These are phyloP conservation scores for Thermochaetoides thermophila DNA, from an alignment of 495 filamentous ascomycete species.

Conservation along the genomic window DNA sequence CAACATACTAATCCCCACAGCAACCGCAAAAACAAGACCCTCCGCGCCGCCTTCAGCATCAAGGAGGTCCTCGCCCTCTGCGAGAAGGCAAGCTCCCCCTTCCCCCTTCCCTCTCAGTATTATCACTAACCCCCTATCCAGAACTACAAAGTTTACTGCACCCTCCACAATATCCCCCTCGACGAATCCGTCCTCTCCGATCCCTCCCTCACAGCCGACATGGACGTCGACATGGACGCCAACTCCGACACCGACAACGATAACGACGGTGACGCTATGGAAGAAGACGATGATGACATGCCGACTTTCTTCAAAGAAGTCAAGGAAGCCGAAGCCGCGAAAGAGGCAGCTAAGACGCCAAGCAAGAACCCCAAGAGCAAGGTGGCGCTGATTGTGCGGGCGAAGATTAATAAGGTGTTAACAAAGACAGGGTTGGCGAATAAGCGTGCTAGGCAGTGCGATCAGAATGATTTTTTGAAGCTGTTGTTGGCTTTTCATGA, in stretches of 20 bases:
- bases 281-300: slow-evolving; percentile 27
- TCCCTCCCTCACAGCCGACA: slow-evolving; percentile 23
- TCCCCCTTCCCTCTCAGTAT: neutral
- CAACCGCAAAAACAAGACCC: slow-evolving; percentile 46
- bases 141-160: slow-evolving; percentile 83
- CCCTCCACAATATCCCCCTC: slow-evolving; percentile 61
- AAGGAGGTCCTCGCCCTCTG: slow-evolving; percentile 67
- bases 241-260: slow-evolving; percentile 36
- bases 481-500: slow-evolving; percentile 53
- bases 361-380: slow-evolving; percentile 49
- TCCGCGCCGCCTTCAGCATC: slow-evolving; percentile 57
- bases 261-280: slow-evolving; percentile 38
- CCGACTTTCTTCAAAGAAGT: slow-evolving; percentile 69
- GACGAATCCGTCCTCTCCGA: slow-evolving; percentile 53
- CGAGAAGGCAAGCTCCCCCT: slow-evolving; percentile 32
- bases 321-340: slow-evolving; percentile 29
- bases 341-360: slow-evolving; percentile 28
- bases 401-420: slow-evolving; percentile 71
- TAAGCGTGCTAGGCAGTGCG: slow-evolving; percentile 67
- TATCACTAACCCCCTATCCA: neutral
- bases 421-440: slow-evolving; percentile 63
- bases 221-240: slow-evolving; percentile 40
- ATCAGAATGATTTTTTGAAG: slow-evolving; percentile 76
- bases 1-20: slow-evolving; percentile 1
- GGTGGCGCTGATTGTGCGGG: slow-evolving; percentile 60